Evolutionary conservation across 2,329 filamentous ascomycete genomes (phyloP), one percentile per base, ranked within the genome.

Genomic region (Arthrobotrys musiformis): DNA sequence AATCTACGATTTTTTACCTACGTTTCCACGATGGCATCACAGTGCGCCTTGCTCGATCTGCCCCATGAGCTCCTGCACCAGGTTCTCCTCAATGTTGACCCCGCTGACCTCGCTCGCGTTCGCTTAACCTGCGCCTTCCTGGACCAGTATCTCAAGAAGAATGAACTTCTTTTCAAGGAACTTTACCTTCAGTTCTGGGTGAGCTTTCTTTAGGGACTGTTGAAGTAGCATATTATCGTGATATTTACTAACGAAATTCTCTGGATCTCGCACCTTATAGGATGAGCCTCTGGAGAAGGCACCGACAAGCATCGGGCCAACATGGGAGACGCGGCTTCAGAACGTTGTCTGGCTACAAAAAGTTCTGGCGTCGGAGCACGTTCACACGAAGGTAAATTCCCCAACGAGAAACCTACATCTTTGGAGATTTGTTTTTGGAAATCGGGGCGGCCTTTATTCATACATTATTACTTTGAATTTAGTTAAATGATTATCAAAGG

Each of bases 31-130:
- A 66, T 64, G 58, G 22, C 48, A 6, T 15, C 37, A 8, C 19
- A 7, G n/a, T 15, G 35, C 26, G 19, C 42, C 17, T 28, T 70
- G 13, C 58, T 76, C n/a, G 40, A 52, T 33, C 86, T 91, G 22
- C 89, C 90, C 7, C 85, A 87, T 5, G 90, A 92, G 84, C 86
- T 92, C 46, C 81, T 92, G 26, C 88, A 90, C 80, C 84, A 86
- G 80, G 88, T 92, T 79, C 84, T 92, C 78, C 83, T 82, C 70
- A 85, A 86, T 79, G 85, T 91, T 40, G 83, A 87, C 28, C 88
- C 89, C 0, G 82, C 83, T 44, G 90, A 92, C 78, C 83, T 92
- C 7, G 84, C 85, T 0, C 81, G 83, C 6, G 81, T 91, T 50
- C 85, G 86, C 40, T 83, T 82, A 73, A 86, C 86, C 54, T 91